phyloP scores from a whole-genome alignment of 805 yeast genomes.

The Kodamaea jinghongensis region DNA sequence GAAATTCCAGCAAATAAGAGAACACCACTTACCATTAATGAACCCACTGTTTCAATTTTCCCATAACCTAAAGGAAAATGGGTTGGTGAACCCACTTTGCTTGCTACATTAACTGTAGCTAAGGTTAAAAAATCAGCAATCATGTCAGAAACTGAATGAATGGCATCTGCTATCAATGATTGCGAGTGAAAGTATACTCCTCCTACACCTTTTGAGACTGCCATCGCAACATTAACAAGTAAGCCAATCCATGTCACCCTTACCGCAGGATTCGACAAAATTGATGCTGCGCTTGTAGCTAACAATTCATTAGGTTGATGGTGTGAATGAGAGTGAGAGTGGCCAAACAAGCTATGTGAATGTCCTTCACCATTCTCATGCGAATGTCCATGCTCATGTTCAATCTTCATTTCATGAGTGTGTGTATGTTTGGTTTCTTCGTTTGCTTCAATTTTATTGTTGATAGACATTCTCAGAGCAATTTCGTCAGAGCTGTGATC shows the following conservation, averaged over 20 bases:
- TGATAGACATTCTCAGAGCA: no score
- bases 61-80: constrained; percentile 87
- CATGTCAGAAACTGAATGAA: constrained; percentile 88
- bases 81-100: constrained; percentile 52
- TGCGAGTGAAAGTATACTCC: constrained; percentile 94
- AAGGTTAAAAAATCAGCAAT: constrained; percentile 86
- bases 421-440: background rate
- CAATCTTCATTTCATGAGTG: constrained; percentile 7
- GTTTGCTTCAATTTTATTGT: no score
- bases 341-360: constrained; percentile 21
- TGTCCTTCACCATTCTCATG: constrained; percentile 14
- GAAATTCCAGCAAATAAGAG: constrained; percentile 84
- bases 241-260: constrained; percentile 92
- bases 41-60: constrained; percentile 88
- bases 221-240: constrained; percentile 80
- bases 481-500: no score
- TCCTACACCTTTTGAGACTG: constrained; percentile 80
- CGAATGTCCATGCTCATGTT: background rate
- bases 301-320: constrained; percentile 45
- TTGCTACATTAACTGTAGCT: constrained; percentile 79
- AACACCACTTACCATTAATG: constrained; percentile 81
- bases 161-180: constrained; percentile 90
- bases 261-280: constrained; percentile 71
- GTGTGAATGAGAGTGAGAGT: constrained; percentile 44
- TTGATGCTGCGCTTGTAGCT: constrained; percentile 22